Base-by-base conservation (phyloP, 2,329 filamentous ascomycete species). In the Exophiala sp. region DNA sequence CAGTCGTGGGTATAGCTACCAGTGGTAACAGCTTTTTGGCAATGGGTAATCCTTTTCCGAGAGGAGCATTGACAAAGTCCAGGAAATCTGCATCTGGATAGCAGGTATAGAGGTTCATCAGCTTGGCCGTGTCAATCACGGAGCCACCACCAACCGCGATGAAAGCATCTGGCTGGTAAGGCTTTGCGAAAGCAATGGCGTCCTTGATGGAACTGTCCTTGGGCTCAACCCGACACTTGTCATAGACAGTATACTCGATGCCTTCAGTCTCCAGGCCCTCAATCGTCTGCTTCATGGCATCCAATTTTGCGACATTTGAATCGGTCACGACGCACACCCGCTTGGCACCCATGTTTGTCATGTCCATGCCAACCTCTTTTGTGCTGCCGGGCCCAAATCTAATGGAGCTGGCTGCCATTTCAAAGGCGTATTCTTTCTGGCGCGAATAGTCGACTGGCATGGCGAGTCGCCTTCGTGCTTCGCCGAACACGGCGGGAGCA, bases 301-400 rank as follows among this genome's bases (percentile, higher is more conserved):
- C 83, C 61, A 99, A 76, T 70, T 88, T 86, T 65, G 84, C 76
- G 12, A 99, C 90, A 21, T 84, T 95, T 48, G 76, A 72, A 68
- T 99, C 94, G 12, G 94, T 99, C 12, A 99, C 91, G 4, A 99
- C 89, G 68, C 89, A 89, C 54, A 99, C 92, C 41, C 85, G 85
- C 75, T 89, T 88, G 5, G 87, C 85, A 11, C 88, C 88, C 78
- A 99, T 80, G 69, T 99, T 97, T 73, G 85, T 87, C 63, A 97
- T 86, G 72, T 99, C 94, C 94, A 97, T 97, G 61, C 94, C 94
- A 16, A 99, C 91, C 72, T 99, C 94, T 71, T 90, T 89, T 20
- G 94, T 99, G 52, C 87, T 88, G 5, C 94, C 94, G 0, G 90
- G 89, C 0, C 94, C 94, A 65, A 97, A 99, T 10, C 94, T 85